These are phyloP conservation scores for Fonsecaea monophora DNA, from an alignment of 2,329 filamentous ascomycete species.

Conservation along the genomic window DNA sequence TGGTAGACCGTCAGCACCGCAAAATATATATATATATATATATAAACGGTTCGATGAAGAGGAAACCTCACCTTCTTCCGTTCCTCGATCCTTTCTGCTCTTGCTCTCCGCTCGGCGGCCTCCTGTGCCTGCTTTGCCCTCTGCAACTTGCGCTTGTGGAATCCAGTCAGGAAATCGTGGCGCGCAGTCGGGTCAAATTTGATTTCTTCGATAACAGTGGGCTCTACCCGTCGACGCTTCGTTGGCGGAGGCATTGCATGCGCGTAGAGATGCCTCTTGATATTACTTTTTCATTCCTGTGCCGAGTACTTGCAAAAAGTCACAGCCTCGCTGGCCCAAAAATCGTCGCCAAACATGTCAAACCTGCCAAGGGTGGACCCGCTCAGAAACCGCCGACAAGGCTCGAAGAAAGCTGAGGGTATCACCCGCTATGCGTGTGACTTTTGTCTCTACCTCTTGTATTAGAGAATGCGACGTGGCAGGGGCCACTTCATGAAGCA, in stretches of 20 bases:
- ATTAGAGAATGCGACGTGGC: too few species aligned
- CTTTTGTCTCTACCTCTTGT: too few species aligned
- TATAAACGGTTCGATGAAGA: neutral
- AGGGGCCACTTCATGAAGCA: too few species aligned
- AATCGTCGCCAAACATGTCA: conserved; percentile 1
- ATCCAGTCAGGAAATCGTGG: conserved; percentile 88
- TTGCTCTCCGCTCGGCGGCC: conserved; percentile 75
- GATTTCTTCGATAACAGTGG: conserved; percentile 74
- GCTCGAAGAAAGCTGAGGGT: too few species aligned
- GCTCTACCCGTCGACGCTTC: conserved; percentile 70
- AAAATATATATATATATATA: too few species aligned
- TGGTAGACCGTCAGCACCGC: conserved; percentile 48
- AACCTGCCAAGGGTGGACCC: neutral
- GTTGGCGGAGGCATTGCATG: conserved; percentile 60
- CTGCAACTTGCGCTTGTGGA: conserved; percentile 92
- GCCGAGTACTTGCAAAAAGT: neutral
- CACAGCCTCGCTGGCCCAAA: neutral
- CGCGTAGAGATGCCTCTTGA: neutral
- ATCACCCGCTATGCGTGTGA: too few species aligned
- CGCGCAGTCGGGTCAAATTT: conserved; percentile 81
- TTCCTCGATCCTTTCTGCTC: conserved; percentile 75
- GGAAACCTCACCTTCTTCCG: conserved; percentile 71
- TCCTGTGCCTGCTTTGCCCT: conserved; percentile 85
- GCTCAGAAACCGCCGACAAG: neutral
- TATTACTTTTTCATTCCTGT: neutral